These are phyloP conservation scores for Pythium pyrilobum DNA, from an alignment of 352 stramenopile species.

Conservation along the genomic window DNA sequence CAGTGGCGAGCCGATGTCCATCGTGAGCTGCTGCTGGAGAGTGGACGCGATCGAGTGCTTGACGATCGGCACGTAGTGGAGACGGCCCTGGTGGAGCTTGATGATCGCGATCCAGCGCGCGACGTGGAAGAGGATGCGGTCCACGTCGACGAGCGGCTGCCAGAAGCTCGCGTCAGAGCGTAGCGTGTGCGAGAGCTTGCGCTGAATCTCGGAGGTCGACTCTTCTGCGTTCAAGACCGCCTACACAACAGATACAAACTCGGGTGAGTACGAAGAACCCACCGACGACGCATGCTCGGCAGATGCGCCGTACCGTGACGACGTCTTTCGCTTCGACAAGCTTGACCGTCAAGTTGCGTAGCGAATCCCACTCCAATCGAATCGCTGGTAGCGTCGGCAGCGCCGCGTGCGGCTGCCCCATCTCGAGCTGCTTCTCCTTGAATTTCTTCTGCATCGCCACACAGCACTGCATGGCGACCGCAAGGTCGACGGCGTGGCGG, in stretches of 20 bases:
- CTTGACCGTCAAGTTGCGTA: constrained; percentile 2
- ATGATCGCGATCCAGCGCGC: constrained; percentile 12
- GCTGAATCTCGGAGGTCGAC: background rate
- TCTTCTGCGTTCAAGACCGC: background rate
- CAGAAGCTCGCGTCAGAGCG: background rate
- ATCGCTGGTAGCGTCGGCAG: background rate
- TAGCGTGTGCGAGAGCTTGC: background rate
- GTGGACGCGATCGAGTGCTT: constrained; percentile 13
- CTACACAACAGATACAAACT: background rate
- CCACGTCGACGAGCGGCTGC: constrained; percentile 14
- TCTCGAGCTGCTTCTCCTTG: constrained; percentile 1
- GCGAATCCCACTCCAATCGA: constrained; percentile 11
- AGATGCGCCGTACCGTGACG: constrained; percentile 7
- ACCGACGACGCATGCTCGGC: background rate
- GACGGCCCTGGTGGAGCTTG: constrained; percentile 10
- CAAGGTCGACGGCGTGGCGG: background rate
- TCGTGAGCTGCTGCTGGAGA: constrained; percentile 12
- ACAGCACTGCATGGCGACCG: background rate
- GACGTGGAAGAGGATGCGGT: constrained; percentile 13
- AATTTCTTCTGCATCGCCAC: background rate
- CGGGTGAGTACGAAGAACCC: background rate
- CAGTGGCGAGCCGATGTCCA: constrained; percentile 9
- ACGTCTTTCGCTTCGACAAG: constrained; percentile 8
- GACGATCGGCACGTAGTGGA: constrained; percentile 15
- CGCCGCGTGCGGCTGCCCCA: background rate